These are phyloP conservation scores for Eimeria falciformis DNA, from an alignment of 169 alveolate genomes.

Conservation along the genomic window DNA sequence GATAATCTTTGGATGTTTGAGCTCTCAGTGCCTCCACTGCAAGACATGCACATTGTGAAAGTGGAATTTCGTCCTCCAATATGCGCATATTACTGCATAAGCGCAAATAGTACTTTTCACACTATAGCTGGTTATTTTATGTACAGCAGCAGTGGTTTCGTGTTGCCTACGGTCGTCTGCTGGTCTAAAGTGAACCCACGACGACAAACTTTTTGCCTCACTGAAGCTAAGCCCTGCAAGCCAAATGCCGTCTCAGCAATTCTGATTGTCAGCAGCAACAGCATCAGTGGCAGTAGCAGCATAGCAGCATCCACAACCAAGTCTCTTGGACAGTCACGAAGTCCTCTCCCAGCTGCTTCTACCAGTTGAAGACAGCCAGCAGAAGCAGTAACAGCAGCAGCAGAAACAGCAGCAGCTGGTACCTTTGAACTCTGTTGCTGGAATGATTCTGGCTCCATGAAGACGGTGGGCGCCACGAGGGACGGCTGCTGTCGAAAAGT, in stretches of 20 bases:
- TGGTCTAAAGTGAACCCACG: conserved; percentile 75
- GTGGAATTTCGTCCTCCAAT: not conserved
- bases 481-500: conserved; percentile 71
- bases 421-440: conserved; percentile 71
- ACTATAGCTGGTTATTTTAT: no score
- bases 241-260: no score
- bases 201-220: conserved; percentile 48
- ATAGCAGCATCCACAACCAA: not conserved
- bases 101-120: no score
- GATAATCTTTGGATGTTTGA: conserved; percentile 63
- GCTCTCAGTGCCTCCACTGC: conserved; percentile 72
- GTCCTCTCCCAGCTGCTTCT: no score
- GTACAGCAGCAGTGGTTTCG: no score
- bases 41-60: not conserved
- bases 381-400: not conserved
- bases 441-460: conserved; percentile 35
- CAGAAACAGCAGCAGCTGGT: not conserved
- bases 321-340: not conserved
- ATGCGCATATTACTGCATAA: no score
- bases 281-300: not conserved
- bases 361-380: not conserved
- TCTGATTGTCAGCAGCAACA: no score
- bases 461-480: conserved; percentile 75
- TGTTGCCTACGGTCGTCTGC: conserved; percentile 67
- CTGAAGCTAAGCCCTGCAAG: conserved; percentile 62